A percentile compares a stretch with the other conserved stretches of the same genome.
These are phyloP conservation scores for Lachnellula hyalina DNA, from an alignment of 2,329 filamentous ascomycete species.

Conservation along the genomic window DNA sequence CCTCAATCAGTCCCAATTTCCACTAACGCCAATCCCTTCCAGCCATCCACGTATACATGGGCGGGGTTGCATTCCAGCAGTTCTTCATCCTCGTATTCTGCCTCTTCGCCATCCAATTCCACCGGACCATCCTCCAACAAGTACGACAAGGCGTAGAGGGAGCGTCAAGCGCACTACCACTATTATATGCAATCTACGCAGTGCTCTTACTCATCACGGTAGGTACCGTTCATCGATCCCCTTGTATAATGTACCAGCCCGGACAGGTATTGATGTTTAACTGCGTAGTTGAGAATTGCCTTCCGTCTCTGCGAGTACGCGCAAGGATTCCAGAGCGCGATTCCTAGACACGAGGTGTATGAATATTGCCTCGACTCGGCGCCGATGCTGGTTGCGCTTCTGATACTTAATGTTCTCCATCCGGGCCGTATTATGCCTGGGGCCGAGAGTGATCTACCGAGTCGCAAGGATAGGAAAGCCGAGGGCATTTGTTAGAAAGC, in stretches of 20 bases:
- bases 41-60: slow-evolving; percentile 43
- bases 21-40: slow-evolving; percentile 11
- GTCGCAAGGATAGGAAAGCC: slow-evolving; percentile 14
- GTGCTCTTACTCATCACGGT: slow-evolving; percentile 35
- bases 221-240: slow-evolving; percentile 18
- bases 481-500: slow-evolving; percentile 2
- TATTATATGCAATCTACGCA: slow-evolving; percentile 32
- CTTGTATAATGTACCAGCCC: background rate
- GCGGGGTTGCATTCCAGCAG: slow-evolving; percentile 44
- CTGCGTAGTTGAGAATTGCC: slow-evolving; percentile 41
- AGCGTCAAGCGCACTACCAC: background rate
- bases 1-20: slow-evolving; percentile 3
- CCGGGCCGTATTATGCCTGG: slow-evolving; percentile 33
- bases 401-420: slow-evolving; percentile 34
- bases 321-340: slow-evolving; percentile 33
- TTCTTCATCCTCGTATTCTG: slow-evolving; percentile 43
- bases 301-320: slow-evolving; percentile 50
- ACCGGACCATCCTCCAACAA: slow-evolving; percentile 19
- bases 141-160: background rate
- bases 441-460: slow-evolving; percentile 29
- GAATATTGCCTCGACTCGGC: slow-evolving; percentile 34
- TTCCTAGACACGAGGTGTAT: slow-evolving; percentile 29
- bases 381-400: slow-evolving; percentile 36
- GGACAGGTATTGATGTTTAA: background rate
- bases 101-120: slow-evolving; percentile 35